A percentile compares a stretch with the other conserved stretches of the same genome.
Evolutionary conservation across 257 asterid genomes (phyloP).

Genomic region (Osmanthus fragrans): DNA sequence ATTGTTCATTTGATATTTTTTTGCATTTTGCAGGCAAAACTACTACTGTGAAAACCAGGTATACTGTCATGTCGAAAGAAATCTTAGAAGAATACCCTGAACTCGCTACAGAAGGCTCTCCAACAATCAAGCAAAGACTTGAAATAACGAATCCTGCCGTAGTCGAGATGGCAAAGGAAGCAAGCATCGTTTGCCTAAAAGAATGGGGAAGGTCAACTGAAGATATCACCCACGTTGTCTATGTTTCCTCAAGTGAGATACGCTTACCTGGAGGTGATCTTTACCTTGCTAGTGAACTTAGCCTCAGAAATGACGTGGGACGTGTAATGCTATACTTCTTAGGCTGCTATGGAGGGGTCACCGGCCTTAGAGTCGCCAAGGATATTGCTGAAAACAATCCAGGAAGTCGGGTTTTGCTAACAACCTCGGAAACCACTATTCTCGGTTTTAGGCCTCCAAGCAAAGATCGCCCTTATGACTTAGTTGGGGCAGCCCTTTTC

Average conservation of each 20-base stretch:
- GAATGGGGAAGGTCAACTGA: constrained; percentile 68
- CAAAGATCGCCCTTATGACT: constrained; percentile 72
- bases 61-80: constrained; percentile 82
- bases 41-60: constrained; percentile 86
- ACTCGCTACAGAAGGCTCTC: constrained; percentile 77
- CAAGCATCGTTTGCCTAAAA: constrained; percentile 63
- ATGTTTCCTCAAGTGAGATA: constrained; percentile 85
- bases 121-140: constrained; percentile 80
- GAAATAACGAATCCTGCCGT: constrained; percentile 84
- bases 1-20: background rate
- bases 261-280: constrained; percentile 98
- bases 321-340: constrained; percentile 87
- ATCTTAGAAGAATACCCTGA: constrained; percentile 76
- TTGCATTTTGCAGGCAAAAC: constrained; percentile 62
- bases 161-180: constrained; percentile 73
- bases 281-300: constrained; percentile 66
- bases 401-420: constrained; percentile 73
- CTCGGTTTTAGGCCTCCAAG: constrained; percentile 90
- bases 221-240: constrained; percentile 84
- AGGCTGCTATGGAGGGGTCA: constrained; percentile 94
- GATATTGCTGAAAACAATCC: constrained; percentile 95
- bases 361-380: constrained; percentile 88
- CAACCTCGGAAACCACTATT: constrained; percentile 87
- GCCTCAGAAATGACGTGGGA: constrained; percentile 60
- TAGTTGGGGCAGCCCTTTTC: constrained; percentile 88